Base-by-base conservation (phyloP, 768 basidiomycete species). In the Suillus decipiens region DNA sequence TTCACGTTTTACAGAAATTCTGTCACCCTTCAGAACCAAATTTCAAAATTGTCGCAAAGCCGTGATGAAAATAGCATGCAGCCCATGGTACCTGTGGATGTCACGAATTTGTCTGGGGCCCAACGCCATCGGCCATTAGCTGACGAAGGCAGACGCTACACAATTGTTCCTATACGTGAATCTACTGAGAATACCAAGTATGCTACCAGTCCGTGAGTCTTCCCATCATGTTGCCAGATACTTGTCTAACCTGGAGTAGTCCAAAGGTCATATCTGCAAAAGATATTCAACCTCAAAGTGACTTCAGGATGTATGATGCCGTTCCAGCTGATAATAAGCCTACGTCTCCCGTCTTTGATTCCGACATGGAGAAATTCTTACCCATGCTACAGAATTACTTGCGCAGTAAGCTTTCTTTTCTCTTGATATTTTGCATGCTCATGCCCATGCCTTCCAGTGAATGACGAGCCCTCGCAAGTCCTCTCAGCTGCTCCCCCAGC, bases 321-420 rank as follows among this genome's bases (percentile, higher is more conserved):
- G 79, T 93, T 12, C 85, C 77, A 3, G 75, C 82, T 43, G 67
- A 76, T 11, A 73, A 75, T 47, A 73, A 73, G 9, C 47, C 71
- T 22, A 50, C 68, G 5, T 60, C 74, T 2, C 73, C 75, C 12
- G 69, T 73, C 41, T 62, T 79, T 6, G 88, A 87, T 66, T 70
- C 79, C 5, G 89, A 92, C 67, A 84, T 93, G 79, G 90, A 88
- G 61, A 90, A 89, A 61, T 92, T 93, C 69, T 63, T 90, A 51
- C 88, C 91, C 0, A 79, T 93, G 80, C 75, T 93, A n/a, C 83
- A 86, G 63, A 89, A 91, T 64, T 93, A 93, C 73, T 80, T 87
- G 59, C 87, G 76, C 64, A 65, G 92, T 90, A 64, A 48, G 84
- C 73, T 5, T 31, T 17, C 9, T n/a, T 24, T 56, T 28, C n/a